These are phyloP conservation scores for Xylaria polymorpha DNA, from an alignment of 2,329 filamentous ascomycete species.

Conservation along the genomic window DNA sequence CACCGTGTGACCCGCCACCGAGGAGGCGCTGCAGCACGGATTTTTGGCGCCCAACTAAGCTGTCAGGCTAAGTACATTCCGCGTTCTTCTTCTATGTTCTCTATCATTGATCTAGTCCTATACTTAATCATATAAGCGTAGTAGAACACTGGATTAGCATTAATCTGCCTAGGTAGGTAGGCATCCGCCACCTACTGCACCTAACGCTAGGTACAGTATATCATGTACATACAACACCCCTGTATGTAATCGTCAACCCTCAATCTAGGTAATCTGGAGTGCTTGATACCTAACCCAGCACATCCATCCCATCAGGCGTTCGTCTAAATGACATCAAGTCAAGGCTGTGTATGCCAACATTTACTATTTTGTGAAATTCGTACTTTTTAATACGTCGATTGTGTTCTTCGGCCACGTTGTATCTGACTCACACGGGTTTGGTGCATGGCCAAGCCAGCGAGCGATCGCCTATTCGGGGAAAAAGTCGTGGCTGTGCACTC, in stretches of 20 bases:
- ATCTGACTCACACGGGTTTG: constrained; percentile 18
- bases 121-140: too few species aligned
- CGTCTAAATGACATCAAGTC: not conserved
- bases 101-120: not conserved
- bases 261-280: not conserved
- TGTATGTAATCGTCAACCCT: not conserved
- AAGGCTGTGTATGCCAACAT: not conserved
- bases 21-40: not conserved
- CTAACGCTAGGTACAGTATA: not conserved
- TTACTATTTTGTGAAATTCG: not conserved
- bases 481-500: constrained; percentile 27
- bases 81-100: not conserved
- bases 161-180: not conserved
- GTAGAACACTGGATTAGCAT: not conserved
- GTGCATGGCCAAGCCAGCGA: constrained; percentile 18
- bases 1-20: too few species aligned
- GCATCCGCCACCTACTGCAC: not conserved
- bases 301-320: not conserved
- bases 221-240: not conserved
- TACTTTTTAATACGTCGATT: not conserved
- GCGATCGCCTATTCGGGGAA: constrained; percentile 30
- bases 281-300: constrained; percentile 12
- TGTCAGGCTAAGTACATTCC: not conserved
- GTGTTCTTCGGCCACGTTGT: constrained; percentile 1
- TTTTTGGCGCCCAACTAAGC: not conserved